A percentile compares a stretch with the other conserved stretches of the same genome.
phyloP scores from a whole-genome alignment of 257 asterid species.

The Anisodus tanguticus region DNA sequence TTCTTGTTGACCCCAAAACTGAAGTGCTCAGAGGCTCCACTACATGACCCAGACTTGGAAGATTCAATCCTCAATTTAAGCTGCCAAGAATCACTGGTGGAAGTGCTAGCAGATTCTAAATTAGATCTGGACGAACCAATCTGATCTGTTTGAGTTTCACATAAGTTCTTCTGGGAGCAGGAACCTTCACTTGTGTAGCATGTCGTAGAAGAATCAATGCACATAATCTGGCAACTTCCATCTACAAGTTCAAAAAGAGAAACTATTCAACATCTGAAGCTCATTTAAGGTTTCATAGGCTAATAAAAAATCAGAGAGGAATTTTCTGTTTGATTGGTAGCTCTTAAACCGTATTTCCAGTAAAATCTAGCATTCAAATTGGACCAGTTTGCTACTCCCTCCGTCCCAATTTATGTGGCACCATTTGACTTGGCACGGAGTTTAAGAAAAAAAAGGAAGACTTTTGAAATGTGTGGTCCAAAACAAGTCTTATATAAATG shows the following conservation, averaged over 20 bases:
- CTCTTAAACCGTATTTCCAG: slow-evolving; percentile 13
- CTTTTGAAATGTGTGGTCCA: no score
- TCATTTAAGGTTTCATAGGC: slow-evolving; percentile 3
- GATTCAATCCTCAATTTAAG: slow-evolving; percentile 63
- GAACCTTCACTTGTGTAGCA: slow-evolving; percentile 46
- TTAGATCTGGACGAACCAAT: slow-evolving; percentile 42
- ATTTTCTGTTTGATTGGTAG: slow-evolving; percentile 13
- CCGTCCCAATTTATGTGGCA: no score
- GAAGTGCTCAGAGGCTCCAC: slow-evolving; percentile 51
- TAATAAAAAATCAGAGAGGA: neutral
- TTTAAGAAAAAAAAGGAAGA: no score
- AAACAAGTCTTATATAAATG: no score
- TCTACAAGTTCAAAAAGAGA: slow-evolving; percentile 37
- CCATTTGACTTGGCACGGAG: no score
- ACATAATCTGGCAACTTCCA: slow-evolving; percentile 34
- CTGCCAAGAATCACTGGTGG: slow-evolving; percentile 49
- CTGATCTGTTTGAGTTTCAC: slow-evolving; percentile 43
- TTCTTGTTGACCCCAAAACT: slow-evolving; percentile 38
- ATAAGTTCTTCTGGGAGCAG: slow-evolving; percentile 48
- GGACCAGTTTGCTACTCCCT: neutral
- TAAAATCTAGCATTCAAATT: slow-evolving; percentile 7
- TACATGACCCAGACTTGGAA: slow-evolving; percentile 58
- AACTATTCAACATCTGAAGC: slow-evolving; percentile 22
- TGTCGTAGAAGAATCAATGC: slow-evolving; percentile 45
- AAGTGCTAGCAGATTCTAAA: slow-evolving; percentile 42